Evolutionary conservation across 2,329 filamentous ascomycete species (phyloP), one percentile per base, ranked within the genome.

Genomic region (Fusarium stilboides): DNA sequence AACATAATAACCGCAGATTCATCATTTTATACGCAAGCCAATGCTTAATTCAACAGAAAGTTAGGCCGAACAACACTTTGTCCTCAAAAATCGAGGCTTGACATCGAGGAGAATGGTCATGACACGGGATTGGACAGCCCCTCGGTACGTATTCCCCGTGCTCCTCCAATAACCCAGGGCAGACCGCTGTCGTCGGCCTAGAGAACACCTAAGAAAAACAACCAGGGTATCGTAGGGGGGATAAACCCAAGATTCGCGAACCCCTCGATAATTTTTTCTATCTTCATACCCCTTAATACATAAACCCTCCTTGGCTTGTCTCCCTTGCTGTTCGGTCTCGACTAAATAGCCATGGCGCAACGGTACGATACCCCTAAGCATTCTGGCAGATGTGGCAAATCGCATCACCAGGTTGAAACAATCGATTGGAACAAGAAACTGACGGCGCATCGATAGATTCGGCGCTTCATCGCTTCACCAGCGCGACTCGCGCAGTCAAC

Each of bases 401-500:
- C 31, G 33, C 49, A 49, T 36, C 33, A 65, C 42, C 46, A 60
- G 57, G 54, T 47, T 54, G 58, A 40, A 17, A 42, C n/a, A 45
- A 46, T 37, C 33, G 40, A 24, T 39, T 45, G 7, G 20, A 22
- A 26, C 19, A 55, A 20, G 17, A 20, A 33, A 51, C 65, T 72
- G 57, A 71, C 63, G 37, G 31, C 19, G 24, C 47, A 44, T 44
- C 19, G 19, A 46, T 57, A 92, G 91, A 83, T 93, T 92, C 79
- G 86, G 88, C 73, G 81, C 86, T 74, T 91, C 89, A 47, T 86
- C 86, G 70, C 87, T 93, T 66, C 91, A 93, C 79, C 91, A 94
- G 83, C 87, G 91, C 83, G 85, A 93, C 83, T 86, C 89, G 75
- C 85, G 91, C 76, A 91, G 88, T 77, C 89, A 90, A 70, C 88